Evolutionary conservation across 1,284 basidiomycete species (phyloP).

Genomic region (Ustilago sp.): DNA sequence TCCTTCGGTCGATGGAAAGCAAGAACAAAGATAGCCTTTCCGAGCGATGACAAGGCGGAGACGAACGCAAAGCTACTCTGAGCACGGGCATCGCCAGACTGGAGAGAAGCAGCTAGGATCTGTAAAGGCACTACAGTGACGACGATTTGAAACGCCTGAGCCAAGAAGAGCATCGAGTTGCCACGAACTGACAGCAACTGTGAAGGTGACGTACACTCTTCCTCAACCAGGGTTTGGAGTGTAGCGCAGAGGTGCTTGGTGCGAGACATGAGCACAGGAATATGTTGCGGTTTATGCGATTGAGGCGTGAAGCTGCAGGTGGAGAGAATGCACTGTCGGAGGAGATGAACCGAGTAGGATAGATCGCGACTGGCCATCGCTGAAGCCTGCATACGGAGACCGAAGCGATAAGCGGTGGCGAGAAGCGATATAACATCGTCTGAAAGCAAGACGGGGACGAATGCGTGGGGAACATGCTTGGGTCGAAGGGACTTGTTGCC

Average conservation of each 20-base stretch:
- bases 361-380: conserved; percentile 36
- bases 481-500: conserved; percentile 24
- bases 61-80: conserved; percentile 35
- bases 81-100: conserved; percentile 15
- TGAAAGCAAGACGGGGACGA: conserved; percentile 41
- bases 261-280: conserved; percentile 32
- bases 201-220: conserved; percentile 29
- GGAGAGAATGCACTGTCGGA: conserved; percentile 49
- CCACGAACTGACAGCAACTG: conserved; percentile 31
- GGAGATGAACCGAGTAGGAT: conserved; percentile 42
- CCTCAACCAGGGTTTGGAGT: conserved; percentile 41
- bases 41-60: conserved; percentile 41
- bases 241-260: conserved; percentile 44
- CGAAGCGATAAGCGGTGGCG: conserved; percentile 45
- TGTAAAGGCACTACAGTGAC: conserved; percentile 38
- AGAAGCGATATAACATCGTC: conserved; percentile 54
- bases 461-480: conserved; percentile 34
- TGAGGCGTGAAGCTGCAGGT: conserved; percentile 44
- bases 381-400: conserved; percentile 23
- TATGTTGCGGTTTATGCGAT: conserved; percentile 40
- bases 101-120: conserved; percentile 33
- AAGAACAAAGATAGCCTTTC: conserved; percentile 41
- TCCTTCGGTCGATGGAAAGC: conserved; percentile 49
- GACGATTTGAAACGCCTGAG: conserved; percentile 46
- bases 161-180: conserved; percentile 52